phyloP scores from a whole-genome alignment of 1,284 basidiomycete species.

The Ganoderma multipileum region DNA sequence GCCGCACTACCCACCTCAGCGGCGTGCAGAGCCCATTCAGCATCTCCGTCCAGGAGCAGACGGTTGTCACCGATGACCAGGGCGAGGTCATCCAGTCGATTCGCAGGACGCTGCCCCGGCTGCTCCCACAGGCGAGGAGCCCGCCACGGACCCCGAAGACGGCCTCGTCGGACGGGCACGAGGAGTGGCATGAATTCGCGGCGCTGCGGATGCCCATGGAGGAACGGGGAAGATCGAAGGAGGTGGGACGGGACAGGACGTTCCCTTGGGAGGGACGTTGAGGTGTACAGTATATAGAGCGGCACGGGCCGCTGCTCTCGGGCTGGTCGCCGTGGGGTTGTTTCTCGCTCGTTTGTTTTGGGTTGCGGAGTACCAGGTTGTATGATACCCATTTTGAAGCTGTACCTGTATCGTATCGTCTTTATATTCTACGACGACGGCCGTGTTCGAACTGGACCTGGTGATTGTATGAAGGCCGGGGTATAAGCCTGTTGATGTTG shows the following conservation, averaged over 20 bases:
- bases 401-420: not conserved
- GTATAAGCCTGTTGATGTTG: too few species aligned
- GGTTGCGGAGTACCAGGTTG: not conserved
- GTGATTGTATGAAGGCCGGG: too few species aligned
- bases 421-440: not conserved
- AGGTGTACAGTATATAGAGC: not conserved
- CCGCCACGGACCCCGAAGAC: not conserved
- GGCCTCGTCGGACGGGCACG: not conserved
- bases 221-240: not conserved
- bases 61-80: constrained; percentile 40
- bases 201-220: not conserved
- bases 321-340: not conserved
- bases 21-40: not conserved
- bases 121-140: not conserved
- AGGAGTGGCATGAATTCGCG: constrained; percentile 18
- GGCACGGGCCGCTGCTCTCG: not conserved
- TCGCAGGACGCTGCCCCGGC: not conserved
- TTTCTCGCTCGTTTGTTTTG: not conserved
- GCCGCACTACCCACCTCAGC: not conserved
- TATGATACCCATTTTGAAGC: not conserved
- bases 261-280: not conserved
- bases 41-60: constrained; percentile 10
- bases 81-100: not conserved
- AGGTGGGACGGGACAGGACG: not conserved
- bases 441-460: not conserved